Conservation (phyloP, 805 yeast species). For the Teunomyces tritomae region DNA sequence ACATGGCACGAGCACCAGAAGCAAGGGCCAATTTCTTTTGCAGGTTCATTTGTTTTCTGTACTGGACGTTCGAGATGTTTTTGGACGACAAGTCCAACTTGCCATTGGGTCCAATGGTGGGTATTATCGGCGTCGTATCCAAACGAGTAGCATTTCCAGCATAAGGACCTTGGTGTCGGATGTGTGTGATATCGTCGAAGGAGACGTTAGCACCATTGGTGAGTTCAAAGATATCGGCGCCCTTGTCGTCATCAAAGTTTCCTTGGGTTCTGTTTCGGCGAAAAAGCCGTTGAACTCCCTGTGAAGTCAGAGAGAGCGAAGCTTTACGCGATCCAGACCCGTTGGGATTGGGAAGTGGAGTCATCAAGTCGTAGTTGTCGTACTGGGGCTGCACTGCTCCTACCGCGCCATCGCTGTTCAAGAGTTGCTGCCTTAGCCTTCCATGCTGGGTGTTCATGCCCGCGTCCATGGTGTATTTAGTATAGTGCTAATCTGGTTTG, state of each 20-base stretch:
- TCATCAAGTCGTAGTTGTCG: slow-evolving; percentile 27
- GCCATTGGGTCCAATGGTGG: slow-evolving; percentile 46
- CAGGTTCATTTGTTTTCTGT: slow-evolving; percentile 66
- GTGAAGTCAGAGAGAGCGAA: slow-evolving; percentile 31
- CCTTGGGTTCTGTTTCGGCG: slow-evolving; percentile 33
- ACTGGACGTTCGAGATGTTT: slow-evolving; percentile 46
- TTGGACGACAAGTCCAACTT: slow-evolving; percentile 6
- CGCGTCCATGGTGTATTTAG: slow-evolving; percentile 6
- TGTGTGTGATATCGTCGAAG: slow-evolving; percentile 61
- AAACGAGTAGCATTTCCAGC: slow-evolving; percentile 40
- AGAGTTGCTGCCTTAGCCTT: slow-evolving; percentile 31
- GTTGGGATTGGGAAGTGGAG: slow-evolving; percentile 16
- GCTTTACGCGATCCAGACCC: slow-evolving; percentile 30
- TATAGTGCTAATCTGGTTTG: not conserved
- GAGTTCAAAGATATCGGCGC: slow-evolving; percentile 34
- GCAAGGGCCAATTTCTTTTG: slow-evolving; percentile 58
- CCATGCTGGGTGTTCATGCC: slow-evolving; percentile 13
- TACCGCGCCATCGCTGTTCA: slow-evolving; percentile 28
- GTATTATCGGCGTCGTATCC: slow-evolving; percentile 74
- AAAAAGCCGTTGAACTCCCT: slow-evolving; percentile 41
- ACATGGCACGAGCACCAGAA: slow-evolving; percentile 46
- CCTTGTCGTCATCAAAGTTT: slow-evolving; percentile 36
- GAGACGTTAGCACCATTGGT: slow-evolving; percentile 45
- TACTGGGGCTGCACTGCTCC: slow-evolving; percentile 10
- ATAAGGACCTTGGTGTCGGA: slow-evolving; percentile 67